Conservation (phyloP, 2,329 filamentous ascomycete genomes). For the Myriosclerotinia curreyana region DNA sequence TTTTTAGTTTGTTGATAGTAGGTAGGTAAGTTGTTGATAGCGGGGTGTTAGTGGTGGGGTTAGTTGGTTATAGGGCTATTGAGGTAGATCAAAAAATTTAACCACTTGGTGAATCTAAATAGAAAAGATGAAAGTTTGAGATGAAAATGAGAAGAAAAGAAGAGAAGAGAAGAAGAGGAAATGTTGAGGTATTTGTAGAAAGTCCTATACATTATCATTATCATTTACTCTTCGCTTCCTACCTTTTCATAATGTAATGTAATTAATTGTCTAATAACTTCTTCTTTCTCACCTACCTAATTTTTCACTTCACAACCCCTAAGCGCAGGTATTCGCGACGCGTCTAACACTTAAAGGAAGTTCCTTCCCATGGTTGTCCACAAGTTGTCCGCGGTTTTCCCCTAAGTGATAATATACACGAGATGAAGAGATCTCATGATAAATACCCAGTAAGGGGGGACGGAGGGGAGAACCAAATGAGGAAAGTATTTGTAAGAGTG, state of each 20-base stretch:
- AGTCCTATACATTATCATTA: too few species aligned
- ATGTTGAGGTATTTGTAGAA: slow-evolving; percentile 9
- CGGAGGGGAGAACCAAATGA: background rate
- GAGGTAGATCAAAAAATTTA: too few species aligned
- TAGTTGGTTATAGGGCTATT: background rate
- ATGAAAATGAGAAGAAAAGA: background rate
- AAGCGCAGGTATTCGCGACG: slow-evolving; percentile 25
- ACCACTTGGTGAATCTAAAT: background rate
- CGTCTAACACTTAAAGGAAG: slow-evolving; percentile 26
- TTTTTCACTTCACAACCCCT: too few species aligned
- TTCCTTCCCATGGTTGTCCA: slow-evolving; percentile 12
- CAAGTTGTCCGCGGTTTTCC: slow-evolving; percentile 13
- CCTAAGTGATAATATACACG: slow-evolving; percentile 34
- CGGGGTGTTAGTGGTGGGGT: slow-evolving; percentile 19
- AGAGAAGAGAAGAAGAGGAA: background rate
- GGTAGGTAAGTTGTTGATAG: slow-evolving; percentile 2
- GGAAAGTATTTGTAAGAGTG: slow-evolving; percentile 17
- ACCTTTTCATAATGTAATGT: too few species aligned
- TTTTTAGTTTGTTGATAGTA: background rate
- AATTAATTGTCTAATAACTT: too few species aligned
- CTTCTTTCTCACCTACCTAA: background rate
- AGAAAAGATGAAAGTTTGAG: background rate
- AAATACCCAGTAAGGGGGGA: background rate
- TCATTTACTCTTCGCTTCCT: too few species aligned
- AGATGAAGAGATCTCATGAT: slow-evolving; percentile 19